A percentile compares a stretch with the other conserved stretches of the same genome.
Conservation (phyloP, 176 grass and related monocot species). For the Carex myosuroides region DNA sequence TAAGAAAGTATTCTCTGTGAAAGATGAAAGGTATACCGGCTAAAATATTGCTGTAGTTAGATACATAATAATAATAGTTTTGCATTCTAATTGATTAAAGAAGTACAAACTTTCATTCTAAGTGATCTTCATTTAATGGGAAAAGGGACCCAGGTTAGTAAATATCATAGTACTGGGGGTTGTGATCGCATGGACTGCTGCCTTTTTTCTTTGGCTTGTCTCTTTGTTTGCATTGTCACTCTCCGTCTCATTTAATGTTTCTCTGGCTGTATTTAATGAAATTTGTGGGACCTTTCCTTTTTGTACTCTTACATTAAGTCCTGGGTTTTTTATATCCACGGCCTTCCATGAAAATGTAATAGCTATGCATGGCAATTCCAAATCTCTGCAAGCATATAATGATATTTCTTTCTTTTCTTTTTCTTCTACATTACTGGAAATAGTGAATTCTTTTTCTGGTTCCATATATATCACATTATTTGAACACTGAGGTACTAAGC, state of each 20-base stretch:
- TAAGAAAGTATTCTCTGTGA: slow-evolving; percentile 5
- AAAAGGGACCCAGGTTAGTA: slow-evolving; percentile 5
- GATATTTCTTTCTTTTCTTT: neutral
- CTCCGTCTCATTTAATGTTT: slow-evolving; percentile 18
- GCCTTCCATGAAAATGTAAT: slow-evolving; percentile 15
- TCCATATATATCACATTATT: slow-evolving; percentile 10
- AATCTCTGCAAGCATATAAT: neutral
- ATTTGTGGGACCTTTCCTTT: neutral
- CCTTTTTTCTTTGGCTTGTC: neutral
- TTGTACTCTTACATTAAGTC: slow-evolving; percentile 18
- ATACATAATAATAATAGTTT: neutral
- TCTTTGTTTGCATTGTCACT: slow-evolving; percentile 20
- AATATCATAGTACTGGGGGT: slow-evolving; percentile 27
- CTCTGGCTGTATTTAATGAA: slow-evolving; percentile 28
- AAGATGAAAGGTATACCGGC: neutral
- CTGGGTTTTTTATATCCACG: slow-evolving; percentile 17
- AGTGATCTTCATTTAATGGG: slow-evolving; percentile 19
- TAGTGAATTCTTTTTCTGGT: neutral
- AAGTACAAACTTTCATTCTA: slow-evolving; percentile 18
- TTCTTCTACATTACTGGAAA: neutral
- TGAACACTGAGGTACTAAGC: neutral
- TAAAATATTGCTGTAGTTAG: neutral
- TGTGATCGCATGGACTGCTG: slow-evolving; percentile 15
- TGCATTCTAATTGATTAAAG: neutral
- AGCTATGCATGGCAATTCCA: neutral